Base-by-base conservation (phyloP, 257 asterid species). In the Solanum virginianum region DNA sequence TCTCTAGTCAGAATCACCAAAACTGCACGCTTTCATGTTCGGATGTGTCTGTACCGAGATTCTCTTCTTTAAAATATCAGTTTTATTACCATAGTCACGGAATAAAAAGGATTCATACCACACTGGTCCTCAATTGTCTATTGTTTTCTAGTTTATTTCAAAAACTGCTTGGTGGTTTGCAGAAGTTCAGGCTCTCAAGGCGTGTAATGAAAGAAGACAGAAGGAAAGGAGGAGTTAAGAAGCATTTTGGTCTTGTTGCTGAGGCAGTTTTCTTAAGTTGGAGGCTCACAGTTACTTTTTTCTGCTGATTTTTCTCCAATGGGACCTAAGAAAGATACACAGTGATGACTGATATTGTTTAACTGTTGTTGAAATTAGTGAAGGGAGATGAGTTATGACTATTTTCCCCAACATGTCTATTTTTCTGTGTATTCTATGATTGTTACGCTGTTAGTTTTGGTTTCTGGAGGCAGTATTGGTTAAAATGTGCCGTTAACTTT, bases 111-210 rank as follows among this genome's bases (percentile, higher is more conserved):
- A 22, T 36, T 3, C 39, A 22, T 74, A 12, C 32, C 39, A 36
- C 77, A 16, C 15, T 69, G 10, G 15, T 69, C 8, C 8, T 47
- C 60, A 8, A 49, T 75, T 75, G 43, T 29, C 32, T 2, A 29
- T 29, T 29, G 32, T 29, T 29, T 29, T 29, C 32, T 29, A 2
- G 32, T 24, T 75, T 49, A 74, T 29, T 75, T 81, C 26, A 45
- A 36, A 51, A 51, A 65, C 43, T 66, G 22, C 7, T 29, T 66
- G 47, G 91, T 83, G 24, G 7, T 83, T 83, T 83, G 56, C 96
- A 92, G 97, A 91, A 87, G 98, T 94, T 89, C 94, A 91, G 88
- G 94, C 93, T 80, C 82, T 94, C 85, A 94, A 93, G 88, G 89
- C 89, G 29, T 94, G 98, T 91, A 90, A 88, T 72, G 95, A 93